Evolutionary conservation across 495 filamentous ascomycete genomes (phyloP).

Genomic region (Neurospora sp.): DNA sequence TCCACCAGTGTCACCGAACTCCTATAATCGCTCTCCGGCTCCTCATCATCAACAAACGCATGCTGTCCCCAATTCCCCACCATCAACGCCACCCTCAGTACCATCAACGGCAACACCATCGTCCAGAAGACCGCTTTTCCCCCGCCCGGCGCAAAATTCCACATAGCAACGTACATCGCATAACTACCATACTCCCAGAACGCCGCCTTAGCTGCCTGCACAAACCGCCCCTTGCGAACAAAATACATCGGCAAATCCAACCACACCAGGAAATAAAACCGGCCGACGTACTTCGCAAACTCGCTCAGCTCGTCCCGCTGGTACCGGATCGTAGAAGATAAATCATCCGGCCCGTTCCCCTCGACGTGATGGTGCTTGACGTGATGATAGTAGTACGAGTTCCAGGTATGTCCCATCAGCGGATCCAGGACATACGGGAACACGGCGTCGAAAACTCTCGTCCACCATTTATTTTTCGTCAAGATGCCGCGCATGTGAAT

Average conservation of each 20-base stretch:
- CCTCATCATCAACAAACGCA: constrained; percentile 58
- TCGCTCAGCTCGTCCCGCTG: constrained; percentile 56
- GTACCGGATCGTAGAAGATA: constrained; percentile 65
- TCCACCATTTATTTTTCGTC: constrained; percentile 32
- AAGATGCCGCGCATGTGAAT: constrained; percentile 69
- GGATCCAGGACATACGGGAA: constrained; percentile 71
- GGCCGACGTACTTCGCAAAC: constrained; percentile 57
- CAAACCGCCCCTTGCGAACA: constrained; percentile 35
- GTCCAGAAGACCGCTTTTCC: constrained; percentile 40
- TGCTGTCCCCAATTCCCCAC: constrained; percentile 76
- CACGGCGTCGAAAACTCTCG: neutral
- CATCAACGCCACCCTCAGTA: constrained; percentile 60
- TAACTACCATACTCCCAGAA: constrained; percentile 51
- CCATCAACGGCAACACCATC: constrained; percentile 43
- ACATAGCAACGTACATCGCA: neutral
- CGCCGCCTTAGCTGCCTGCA: constrained; percentile 39
- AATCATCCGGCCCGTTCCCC: constrained; percentile 65
- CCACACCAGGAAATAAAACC: constrained; percentile 65
- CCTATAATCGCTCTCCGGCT: constrained; percentile 61
- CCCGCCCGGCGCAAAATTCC: neutral
- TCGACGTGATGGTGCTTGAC: constrained; percentile 81
- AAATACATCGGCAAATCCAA: constrained; percentile 69
- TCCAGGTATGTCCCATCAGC: constrained; percentile 74
- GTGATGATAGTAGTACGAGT: constrained; percentile 76
- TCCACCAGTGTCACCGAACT: constrained; percentile 52